Base-by-base conservation (phyloP, 768 basidiomycete species). In the Rhodotorula paludigena region DNA sequence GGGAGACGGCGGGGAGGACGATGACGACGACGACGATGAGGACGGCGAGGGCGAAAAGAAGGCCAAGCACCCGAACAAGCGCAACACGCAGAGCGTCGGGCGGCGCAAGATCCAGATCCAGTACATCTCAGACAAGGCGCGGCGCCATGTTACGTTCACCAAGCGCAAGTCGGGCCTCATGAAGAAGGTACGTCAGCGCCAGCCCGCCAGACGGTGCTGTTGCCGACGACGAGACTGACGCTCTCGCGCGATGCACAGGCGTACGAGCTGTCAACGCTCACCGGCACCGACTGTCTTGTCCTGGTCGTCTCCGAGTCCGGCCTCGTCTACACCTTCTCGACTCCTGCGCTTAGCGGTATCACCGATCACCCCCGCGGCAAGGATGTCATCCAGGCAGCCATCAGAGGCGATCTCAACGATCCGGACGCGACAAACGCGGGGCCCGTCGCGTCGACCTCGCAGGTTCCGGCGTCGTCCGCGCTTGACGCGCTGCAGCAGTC, bases 111-210 rank as follows among this genome's bases (percentile, higher is more conserved):
- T 73, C 42, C 1, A 9, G 14, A 73, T 73, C 42, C 28, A 36
- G 28, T 73, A 45, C 49, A 73, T 73, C 45, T 62, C 70, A 8
- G 68, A 73, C 53, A 70, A 68, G 38, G 47, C 57, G 38, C 57
- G 65, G 65, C 30, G 72, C n/a, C 58, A 57, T 21, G 69, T 73
- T 38, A 66, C 65, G 23, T 73, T 73, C 56, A 69, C 72, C 18
- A 73, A 73, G 60, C 52, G 72, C 35, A 73, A 73, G 63, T n/a
- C 44, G 11, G 72, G 72, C 6, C n/a, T 73, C 49, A 73, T 73
- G 72, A 73, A 73, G 35, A 73, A 73, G 62, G 71, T 66, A 20
- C 58, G 57, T 56, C 25, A 2, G 48, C 28, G 30, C 25, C 30
- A 14, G 33, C 33, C 36, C 45, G 39, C 38, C 28, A 30, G 49